Conservation (phyloP, 2,329 filamentous ascomycete species). For the Balansia obtecta region DNA sequence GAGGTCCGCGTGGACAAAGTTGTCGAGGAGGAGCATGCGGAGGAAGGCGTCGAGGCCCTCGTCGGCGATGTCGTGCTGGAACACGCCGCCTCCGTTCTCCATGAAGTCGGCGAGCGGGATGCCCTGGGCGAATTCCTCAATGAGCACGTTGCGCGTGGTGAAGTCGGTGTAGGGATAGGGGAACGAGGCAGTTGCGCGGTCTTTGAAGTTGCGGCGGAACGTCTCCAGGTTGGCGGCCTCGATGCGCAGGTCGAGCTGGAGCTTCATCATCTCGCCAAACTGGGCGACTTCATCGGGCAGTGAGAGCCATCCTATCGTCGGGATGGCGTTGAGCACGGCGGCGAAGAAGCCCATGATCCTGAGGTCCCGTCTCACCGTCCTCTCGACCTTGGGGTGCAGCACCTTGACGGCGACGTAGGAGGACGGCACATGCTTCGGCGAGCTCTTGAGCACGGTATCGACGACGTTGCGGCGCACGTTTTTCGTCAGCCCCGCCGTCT, state of each 20-base stretch:
- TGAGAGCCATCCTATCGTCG: slow-evolving; percentile 94
- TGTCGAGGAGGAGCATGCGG: slow-evolving; percentile 92
- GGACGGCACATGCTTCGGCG: slow-evolving; percentile 74
- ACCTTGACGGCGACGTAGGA: slow-evolving; percentile 94
- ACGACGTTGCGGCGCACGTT: slow-evolving; percentile 72
- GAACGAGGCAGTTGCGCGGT: slow-evolving; percentile 89
- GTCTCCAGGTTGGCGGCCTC: slow-evolving; percentile 81
- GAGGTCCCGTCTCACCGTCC: slow-evolving; percentile 78
- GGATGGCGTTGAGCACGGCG: slow-evolving; percentile 67
- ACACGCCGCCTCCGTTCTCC: slow-evolving; percentile 81
- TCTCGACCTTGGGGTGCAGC: slow-evolving; percentile 81
- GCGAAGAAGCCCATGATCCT: slow-evolving; percentile 94
- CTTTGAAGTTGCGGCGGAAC: slow-evolving; percentile 83
- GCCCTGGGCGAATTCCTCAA: slow-evolving; percentile 92
- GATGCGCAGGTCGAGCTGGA: slow-evolving; percentile 92
- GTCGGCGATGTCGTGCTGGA: slow-evolving; percentile 86
- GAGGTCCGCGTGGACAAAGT: slow-evolving; percentile 92
- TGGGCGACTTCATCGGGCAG: slow-evolving; percentile 87
- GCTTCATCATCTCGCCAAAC: slow-evolving; percentile 96
- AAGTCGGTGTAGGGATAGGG: slow-evolving; percentile 89
- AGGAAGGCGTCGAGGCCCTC: slow-evolving; percentile 93
- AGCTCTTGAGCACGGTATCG: slow-evolving; percentile 77
- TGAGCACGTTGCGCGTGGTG: slow-evolving; percentile 79
- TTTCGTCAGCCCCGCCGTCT: slow-evolving; percentile 40
- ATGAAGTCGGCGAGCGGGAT: slow-evolving; percentile 86